Percentiles rank a stretch among this genome's conserved stretches.
phyloP scores from a whole-genome alignment of 2,329 filamentous ascomycete genomes.

The Phialophora chinensis region DNA sequence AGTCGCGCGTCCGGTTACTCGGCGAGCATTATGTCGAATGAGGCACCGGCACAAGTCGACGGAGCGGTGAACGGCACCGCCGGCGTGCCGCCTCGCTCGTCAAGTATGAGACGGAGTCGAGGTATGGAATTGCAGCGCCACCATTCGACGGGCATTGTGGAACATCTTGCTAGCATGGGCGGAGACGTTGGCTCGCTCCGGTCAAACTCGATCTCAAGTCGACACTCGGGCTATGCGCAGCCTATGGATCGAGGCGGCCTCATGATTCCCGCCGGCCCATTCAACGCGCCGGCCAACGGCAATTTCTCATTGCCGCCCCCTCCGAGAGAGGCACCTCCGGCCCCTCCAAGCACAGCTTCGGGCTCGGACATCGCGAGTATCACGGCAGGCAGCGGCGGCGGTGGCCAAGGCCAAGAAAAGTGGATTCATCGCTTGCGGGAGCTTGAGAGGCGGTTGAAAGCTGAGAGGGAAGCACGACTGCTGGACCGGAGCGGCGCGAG shows the following conservation, averaged over 20 bases:
- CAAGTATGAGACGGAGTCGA: constrained; percentile 43
- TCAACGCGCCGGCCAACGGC: constrained; percentile 37
- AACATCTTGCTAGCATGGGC: constrained; percentile 43
- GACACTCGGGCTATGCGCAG: constrained; percentile 28
- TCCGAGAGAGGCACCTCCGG: constrained; percentile 34
- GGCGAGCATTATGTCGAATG: constrained; percentile 30
- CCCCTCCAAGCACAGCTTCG: constrained; percentile 33
- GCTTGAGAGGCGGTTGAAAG: constrained; percentile 84
- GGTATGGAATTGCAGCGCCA: constrained; percentile 49
- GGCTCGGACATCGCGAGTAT: constrained; percentile 36
- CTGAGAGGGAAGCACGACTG: constrained; percentile 83
- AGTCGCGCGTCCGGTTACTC: constrained; percentile 37
- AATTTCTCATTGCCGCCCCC: constrained; percentile 37
- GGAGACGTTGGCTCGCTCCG: constrained; percentile 40
- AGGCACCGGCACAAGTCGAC: constrained; percentile 30
- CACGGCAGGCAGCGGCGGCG: constrained; percentile 21
- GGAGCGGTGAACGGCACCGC: constrained; percentile 28
- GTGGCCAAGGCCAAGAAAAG: constrained; percentile 66
- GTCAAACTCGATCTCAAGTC: constrained; percentile 37
- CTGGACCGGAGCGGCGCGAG: constrained; percentile 83
- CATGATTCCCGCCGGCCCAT: constrained; percentile 36
- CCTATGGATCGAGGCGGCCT: constrained; percentile 30
- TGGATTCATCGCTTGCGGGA: constrained; percentile 88
- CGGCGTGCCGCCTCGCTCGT: constrained; percentile 39
- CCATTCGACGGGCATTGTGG: constrained; percentile 59